Base-by-base conservation (phyloP, 805 yeast species). In the Blastobotrys terrestris region DNA sequence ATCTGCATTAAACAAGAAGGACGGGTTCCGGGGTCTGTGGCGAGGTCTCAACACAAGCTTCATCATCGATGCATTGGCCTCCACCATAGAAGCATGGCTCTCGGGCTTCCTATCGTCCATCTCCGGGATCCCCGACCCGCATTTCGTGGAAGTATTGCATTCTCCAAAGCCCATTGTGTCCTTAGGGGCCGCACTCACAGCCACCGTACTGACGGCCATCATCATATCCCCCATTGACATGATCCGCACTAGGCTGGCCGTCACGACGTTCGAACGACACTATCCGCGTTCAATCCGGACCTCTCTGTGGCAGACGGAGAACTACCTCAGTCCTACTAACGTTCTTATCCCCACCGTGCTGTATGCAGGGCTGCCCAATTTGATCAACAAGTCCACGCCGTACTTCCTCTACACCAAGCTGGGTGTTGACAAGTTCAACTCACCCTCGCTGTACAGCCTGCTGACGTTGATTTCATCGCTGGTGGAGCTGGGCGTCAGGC, bases 21-120 rank as follows among this genome's bases (percentile, higher is more conserved):
- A 80, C 82, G 59, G 80, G 78, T 73, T 79, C 80, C 16, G 74
- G 85, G 55, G 78, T 78, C 51, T 77, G 78, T 60, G 77, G 89
- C 20, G 82, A 76, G 69, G 96, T 77, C 63, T 96, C 85, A 21
- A 83, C 82, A 16, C 96, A 2, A 77, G 95, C 0, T 92, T 90
- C 62, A 74, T 94, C 16, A 77, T 85, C 64, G 84, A 79, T 51
- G 85, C 95, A 0, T 72, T 89, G 16, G 79, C 84, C 1, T 80
- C 82, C 48, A 85, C 96, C 0, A 71, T 90, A 46, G 92, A 87
- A 63, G 88, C 96, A 1, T 91, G 98, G 97, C 75, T 90, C 47
- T 85, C 95, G 0, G 97, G 97, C 2, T 80, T 91, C 57, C 65
- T 90, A 5, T 83, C 96, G 3, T 94, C 97, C 1, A 71, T 87